A percentile compares a stretch with the other conserved stretches of the same genome.
Evolutionary conservation across 2,329 filamentous ascomycete genomes (phyloP).

Genomic region (Botrytis deweyae): DNA sequence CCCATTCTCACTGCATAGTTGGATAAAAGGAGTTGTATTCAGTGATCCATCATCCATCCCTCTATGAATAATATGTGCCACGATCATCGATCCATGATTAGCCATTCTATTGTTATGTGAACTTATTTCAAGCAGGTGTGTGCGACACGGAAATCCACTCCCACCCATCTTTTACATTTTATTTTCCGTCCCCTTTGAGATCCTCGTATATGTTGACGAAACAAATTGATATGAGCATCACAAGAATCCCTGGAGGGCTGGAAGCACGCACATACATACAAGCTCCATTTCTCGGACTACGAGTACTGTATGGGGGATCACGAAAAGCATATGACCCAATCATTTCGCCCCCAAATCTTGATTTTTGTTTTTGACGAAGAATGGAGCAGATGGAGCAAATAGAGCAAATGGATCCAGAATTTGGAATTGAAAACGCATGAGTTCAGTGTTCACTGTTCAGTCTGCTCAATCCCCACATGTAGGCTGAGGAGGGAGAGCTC

Average conservation of each 20-base stretch:
- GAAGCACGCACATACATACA: slow-evolving; percentile 6
- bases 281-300: slow-evolving; percentile 9
- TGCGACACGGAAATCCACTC: neutral
- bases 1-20: slow-evolving; percentile 13
- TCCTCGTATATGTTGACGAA: slow-evolving; percentile 17
- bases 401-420: neutral
- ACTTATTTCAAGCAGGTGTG: neutral
- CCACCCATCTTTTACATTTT: neutral
- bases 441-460: neutral
- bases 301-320: neutral
- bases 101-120: neutral
- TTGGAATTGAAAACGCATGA: slow-evolving; percentile 9
- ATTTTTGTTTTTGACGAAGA: neutral
- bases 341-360: slow-evolving; percentile 7
- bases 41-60: neutral
- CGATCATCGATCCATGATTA: slow-evolving; percentile 8
- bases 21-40: slow-evolving; percentile 9
- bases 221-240: slow-evolving; percentile 3
- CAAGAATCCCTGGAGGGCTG: slow-evolving; percentile 9
- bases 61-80: slow-evolving; percentile 10
- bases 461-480: slow-evolving; percentile 6
- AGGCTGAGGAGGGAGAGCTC: neutral
- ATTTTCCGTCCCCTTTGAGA: neutral
- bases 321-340: slow-evolving; percentile 17
- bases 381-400: neutral